Base-by-base conservation (phyloP, 768 basidiomycete species). In the Tubosaeta sp. region DNA sequence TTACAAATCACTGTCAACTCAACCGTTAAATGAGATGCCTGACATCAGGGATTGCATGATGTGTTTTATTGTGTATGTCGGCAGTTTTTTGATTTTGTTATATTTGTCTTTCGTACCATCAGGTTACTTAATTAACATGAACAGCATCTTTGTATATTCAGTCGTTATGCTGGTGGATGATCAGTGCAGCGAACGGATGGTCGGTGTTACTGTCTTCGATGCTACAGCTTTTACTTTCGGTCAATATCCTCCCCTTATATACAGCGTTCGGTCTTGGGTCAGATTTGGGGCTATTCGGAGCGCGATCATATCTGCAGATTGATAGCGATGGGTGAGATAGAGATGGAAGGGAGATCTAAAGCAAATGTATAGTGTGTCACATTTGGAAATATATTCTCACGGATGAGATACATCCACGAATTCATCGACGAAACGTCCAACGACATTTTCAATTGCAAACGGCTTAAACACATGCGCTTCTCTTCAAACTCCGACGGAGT, bases 401-500 rank as follows among this genome's bases (percentile, higher is more conserved):
- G 40, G 2, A 4, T n/a, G 7, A 18, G n/a, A 27, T 9, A 6
- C 27, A 27, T 27, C 27, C n/a, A n/a, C n/a, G n/a, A n/a, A n/a
- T n/a, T 27, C 9, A 27, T 27, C 27, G 27, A 27, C 27, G 27
- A 6, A 6, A 9, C 16, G n/a, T n/a, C 18, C 14, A 18, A n/a
- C 39, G 39, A 9, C 41, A 21, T 6, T 27, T 27, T 27, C 3
- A 16, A 51, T 53, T 52, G 32, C 55, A 52, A 35, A 47, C n/a
- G 1, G 8, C 29, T 46, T 48, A 30, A 58, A 60, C 55, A 59
- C 59, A 61, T 62, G 60, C 14, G 21, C 6, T 35, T 3, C 16
- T 19, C 52, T 64, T 64, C 40, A 61, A 62, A 58, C 61, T 62
- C 60, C 60, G 60, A 63, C 54, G 9, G 19, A 21, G 18, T 31